Evolutionary conservation across 1,284 basidiomycete species (phyloP).

Genomic region (Gymnopus androsaceus): DNA sequence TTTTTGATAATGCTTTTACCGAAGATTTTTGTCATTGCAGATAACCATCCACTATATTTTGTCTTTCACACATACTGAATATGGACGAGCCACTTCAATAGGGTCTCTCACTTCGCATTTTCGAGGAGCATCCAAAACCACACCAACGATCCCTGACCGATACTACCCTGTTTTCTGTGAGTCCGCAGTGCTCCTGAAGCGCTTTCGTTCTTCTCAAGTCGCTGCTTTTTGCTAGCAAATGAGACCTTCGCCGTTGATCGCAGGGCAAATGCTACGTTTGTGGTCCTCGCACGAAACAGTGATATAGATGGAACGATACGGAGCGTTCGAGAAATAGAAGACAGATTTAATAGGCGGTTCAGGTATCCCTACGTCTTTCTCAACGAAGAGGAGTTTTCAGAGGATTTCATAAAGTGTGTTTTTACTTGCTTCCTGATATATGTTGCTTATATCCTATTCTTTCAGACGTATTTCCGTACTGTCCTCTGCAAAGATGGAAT

Average conservation of each 20-base stretch:
- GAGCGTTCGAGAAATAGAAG: constrained; percentile 51
- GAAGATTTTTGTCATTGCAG: neutral
- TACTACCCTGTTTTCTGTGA: constrained; percentile 4
- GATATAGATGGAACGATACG: constrained; percentile 36
- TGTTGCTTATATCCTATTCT: neutral
- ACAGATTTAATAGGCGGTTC: constrained; percentile 64
- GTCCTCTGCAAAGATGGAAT: constrained; percentile 39
- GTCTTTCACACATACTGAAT: constrained; percentile 23
- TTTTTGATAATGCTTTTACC: neutral
- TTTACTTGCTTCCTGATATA: neutral
- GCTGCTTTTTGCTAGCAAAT: neutral
- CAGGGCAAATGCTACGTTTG: constrained; percentile 45
- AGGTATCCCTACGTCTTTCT: constrained; percentile 74
- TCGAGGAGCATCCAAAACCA: constrained; percentile 2
- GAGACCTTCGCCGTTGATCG: constrained; percentile 2
- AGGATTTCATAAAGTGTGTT: constrained; percentile 64
- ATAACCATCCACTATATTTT: constrained; percentile 15
- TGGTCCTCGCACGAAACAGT: constrained; percentile 45
- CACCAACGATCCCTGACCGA: constrained; percentile 12
- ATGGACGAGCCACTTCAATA: constrained; percentile 25
- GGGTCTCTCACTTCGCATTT: constrained; percentile 16
- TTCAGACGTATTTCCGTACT: constrained; percentile 19
- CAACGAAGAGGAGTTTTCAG: constrained; percentile 71
- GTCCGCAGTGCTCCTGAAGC: neutral
- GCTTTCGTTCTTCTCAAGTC: neutral